These are phyloP conservation scores for Erucastrum elatum DNA, from an alignment of 345 rosid species.

Conservation along the genomic window DNA sequence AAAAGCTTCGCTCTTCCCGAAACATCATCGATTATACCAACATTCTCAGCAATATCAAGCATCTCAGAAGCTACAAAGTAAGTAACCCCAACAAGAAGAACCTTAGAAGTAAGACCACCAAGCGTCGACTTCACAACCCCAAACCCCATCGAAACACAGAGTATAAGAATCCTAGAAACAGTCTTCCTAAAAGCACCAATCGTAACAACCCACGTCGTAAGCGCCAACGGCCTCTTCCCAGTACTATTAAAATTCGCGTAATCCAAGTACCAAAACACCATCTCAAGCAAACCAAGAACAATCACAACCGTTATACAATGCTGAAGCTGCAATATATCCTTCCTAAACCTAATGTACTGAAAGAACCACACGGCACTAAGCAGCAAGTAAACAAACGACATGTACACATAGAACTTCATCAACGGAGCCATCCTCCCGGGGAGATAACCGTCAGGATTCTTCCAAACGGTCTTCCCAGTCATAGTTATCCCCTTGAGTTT, in stretches of 20 bases:
- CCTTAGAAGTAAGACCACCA: conserved; percentile 96
- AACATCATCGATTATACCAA: conserved; percentile 82
- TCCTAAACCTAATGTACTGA: conserved; percentile 79
- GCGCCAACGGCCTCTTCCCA: conserved; percentile 73
- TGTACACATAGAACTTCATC: conserved; percentile 71
- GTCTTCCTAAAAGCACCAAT: conserved; percentile 83
- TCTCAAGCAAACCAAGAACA: conserved; percentile 81
- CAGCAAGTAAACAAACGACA: conserved; percentile 70
- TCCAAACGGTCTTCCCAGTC: conserved; percentile 96
- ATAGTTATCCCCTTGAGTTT: conserved; percentile 69
- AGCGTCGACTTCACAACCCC: conserved; percentile 97
- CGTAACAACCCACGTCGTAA: conserved; percentile 90
- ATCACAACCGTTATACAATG: conserved; percentile 81
- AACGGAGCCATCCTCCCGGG: conserved; percentile 98
- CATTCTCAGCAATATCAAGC: conserved; percentile 82
- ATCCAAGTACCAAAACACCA: conserved; percentile 89
- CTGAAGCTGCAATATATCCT: conserved; percentile 86
- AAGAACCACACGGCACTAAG: conserved; percentile 74
- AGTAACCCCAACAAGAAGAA: conserved; percentile 80
- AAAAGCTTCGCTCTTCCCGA: conserved; percentile 91
- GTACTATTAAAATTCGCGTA: conserved; percentile 74
- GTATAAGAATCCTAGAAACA: conserved; percentile 72
- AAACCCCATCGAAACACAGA: conserved; percentile 91
- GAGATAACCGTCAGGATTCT: conserved; percentile 84
- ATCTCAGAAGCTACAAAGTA: conserved; percentile 95